A percentile compares a stretch with the other conserved stretches of the same genome.
Evolutionary conservation across 495 filamentous ascomycete species (phyloP).

Genomic region (Podospora sp.): DNA sequence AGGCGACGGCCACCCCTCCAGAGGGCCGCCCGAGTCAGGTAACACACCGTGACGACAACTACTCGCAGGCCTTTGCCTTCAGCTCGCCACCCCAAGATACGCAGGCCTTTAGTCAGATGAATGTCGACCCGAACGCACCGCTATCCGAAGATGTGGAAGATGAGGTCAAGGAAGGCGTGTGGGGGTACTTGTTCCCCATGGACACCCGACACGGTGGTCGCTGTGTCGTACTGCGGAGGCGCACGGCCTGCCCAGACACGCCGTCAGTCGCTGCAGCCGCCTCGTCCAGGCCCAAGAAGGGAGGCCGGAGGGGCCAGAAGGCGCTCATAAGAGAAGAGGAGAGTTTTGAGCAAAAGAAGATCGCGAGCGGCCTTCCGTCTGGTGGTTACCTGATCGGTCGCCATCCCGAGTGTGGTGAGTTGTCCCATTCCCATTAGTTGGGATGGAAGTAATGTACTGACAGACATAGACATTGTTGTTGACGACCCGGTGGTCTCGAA

Average conservation of each 20-base stretch:
- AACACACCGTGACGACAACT: constrained; percentile 47
- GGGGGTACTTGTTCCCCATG: constrained; percentile 90
- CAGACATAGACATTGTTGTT: constrained; percentile 69
- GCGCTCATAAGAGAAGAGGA: constrained; percentile 55
- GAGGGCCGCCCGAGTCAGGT: constrained; percentile 61
- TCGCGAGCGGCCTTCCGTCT: constrained; percentile 59
- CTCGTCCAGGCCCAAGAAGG: constrained; percentile 25
- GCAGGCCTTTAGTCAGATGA: constrained; percentile 79
- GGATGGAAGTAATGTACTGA: not conserved
- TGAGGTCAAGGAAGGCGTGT: constrained; percentile 86
- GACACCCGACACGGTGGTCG: constrained; percentile 66
- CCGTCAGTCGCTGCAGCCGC: constrained; percentile 36
- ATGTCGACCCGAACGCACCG: constrained; percentile 67
- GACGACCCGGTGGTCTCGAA: constrained; percentile 89
- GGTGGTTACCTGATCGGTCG: constrained; percentile 92
- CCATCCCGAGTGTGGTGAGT: constrained; percentile 91
- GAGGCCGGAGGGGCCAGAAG: constrained; percentile 44
- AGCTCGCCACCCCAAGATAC: constrained; percentile 61
- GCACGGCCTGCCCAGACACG: constrained; percentile 63
- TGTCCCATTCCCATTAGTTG: not conserved
- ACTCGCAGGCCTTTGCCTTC: constrained; percentile 50
- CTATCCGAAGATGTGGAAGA: constrained; percentile 82
- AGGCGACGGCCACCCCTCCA: constrained; percentile 72
- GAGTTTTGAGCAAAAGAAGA: constrained; percentile 59
- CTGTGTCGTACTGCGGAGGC: constrained; percentile 70